Evolutionary conservation across 345 rosid species (phyloP), one percentile per base, ranked within the genome.

Genomic region (Citrus reticulata): DNA sequence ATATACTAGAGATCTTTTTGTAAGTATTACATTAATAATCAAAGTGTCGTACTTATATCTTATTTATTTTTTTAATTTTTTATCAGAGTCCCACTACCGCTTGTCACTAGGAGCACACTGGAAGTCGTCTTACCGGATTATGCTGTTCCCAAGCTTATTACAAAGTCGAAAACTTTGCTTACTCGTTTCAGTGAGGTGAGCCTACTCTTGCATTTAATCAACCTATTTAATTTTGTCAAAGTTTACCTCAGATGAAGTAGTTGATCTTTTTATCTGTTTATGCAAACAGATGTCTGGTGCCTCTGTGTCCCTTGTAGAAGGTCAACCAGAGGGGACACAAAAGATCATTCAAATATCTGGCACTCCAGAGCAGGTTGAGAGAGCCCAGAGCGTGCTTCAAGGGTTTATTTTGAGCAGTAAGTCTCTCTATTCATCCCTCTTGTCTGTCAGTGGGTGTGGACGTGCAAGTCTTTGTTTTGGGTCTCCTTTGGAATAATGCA

Each of bases 311-410:
- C 86, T 97, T 29, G 84, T 94, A 22, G 98, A 93, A 83, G 98
- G 93, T 80, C 82, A 86, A 73, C 92, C 91, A 1, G 96, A 91
- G 2, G 90, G 83, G 75, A 82, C 87, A 7, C 93, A 90, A 72
- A 97, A 91, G 83, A 86, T 89, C 35, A 94, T 97, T 78, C 88
- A 88, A 84, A 90, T 97, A 80, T 93, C 98, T 19, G 99, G 99
- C 72, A 94, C 98, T 62, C 98, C 97, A 0, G 98, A 97, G 80
- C 98, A 97, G 84, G 94, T 89, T 17, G 99, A 93, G 86, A 89
- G 94, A 87, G 99, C 98, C 35, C 98, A 97, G 84, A 94, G 97
- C 85, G 84, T 97, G 84, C 98, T 97, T 83, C 98, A 97, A 83
- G 98, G 98, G 85, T 94, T 94, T 78, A 92, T 97, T 69, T 87